Evolutionary conservation across 352 stramenopile species (phyloP), one percentile per base, ranked within the genome.

Genomic region (Globisporangium okanoganense): DNA sequence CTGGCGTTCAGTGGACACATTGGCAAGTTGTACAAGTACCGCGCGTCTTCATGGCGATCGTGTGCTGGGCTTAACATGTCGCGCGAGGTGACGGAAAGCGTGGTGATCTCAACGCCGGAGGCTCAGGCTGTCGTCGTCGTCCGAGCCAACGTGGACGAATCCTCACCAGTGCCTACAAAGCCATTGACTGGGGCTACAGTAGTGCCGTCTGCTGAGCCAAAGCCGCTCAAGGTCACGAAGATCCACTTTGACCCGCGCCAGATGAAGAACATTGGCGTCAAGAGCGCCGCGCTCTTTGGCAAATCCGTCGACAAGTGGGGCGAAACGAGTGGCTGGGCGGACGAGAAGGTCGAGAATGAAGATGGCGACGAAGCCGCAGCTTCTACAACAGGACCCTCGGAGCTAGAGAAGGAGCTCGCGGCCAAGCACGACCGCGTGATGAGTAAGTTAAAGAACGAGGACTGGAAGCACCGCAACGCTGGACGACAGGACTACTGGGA

Each of bases 401-500:
- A 45, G 0, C 41, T 77, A 7, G 75, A 88, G 33, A 67, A 36
- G 38, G 62, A 64, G 24, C 52, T 92, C 20, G 64, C 69, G 20
- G 72, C 74, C 6, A 72, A 90, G 64, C 85, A 92, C 59, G 81
- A 92, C 54, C 72, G 75, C 14, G 74, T 92, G 43, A 64, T 92
- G 16, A 78, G 81, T n/a, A 69, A 80, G 24, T 47, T 94, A 14
- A 92, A 92, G 65, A 74, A 82, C 36, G 81, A 92, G 56, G 78
- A 92, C 56, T 90, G 76, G 72, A 78, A 87, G 49, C 73, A 82
- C 52, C 84, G 84, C 41, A 87, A 86, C 33, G 73, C 74, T 5
- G 73, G 73, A 18, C 80, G 80, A 16, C 83, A 87, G 50, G 85
- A 89, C 66, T 82, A 78, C 33, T 94, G 85, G 85, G 77, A 94